Evolutionary conservation across 2,329 filamentous ascomycete genomes (phyloP), one percentile per base, ranked within the genome.

Genomic region (Cordyceps sp.): DNA sequence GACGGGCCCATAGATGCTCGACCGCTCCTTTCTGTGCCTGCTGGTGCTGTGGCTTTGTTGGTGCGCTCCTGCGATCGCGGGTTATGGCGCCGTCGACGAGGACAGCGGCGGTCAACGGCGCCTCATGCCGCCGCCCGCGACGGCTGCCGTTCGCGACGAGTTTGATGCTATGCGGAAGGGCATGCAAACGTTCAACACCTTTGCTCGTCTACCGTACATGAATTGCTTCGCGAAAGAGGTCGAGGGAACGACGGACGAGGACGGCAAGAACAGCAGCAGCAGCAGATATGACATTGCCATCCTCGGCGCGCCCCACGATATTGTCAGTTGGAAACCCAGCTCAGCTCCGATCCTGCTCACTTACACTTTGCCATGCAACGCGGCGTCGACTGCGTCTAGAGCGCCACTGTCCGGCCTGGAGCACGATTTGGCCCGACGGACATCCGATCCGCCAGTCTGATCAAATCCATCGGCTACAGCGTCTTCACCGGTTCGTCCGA

Each of bases 371-470:
- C 16, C n/a, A 6, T 18, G 6, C 17, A 9, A 6, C 14, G 14
- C 15, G 6, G 16, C 10, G 15, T n/a, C 16, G n/a, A n/a, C n/a
- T n/a, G n/a, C n/a, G n/a, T n/a, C n/a, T n/a, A 44, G 42, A 39
- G 39, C 9, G 42, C 42, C 6, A 45, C 40, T 2, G 39, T 36
- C 14, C 37, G 44, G 5, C 44, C 42, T 0, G 43, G 43, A 1
- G 42, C 77, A 10, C 69, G 84, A 9, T 93, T 92, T 47, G 84
- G 84, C 0, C 84, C 84, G 18, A 71, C 80, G 24, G 80, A 80
- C 20, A 90, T 92, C 42, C 75, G 84, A 34, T 73, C 78, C 18
- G 84, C 80, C 25, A 84, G 78, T 24, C 66, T 75, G 9, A 72
- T 82, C 23, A 82, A 39, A 31, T 35, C 35, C 13, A 39, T 41